Evolutionary conservation across 805 yeast species (phyloP), one percentile per base, ranked within the genome.

Genomic region (Pichia insulana): DNA sequence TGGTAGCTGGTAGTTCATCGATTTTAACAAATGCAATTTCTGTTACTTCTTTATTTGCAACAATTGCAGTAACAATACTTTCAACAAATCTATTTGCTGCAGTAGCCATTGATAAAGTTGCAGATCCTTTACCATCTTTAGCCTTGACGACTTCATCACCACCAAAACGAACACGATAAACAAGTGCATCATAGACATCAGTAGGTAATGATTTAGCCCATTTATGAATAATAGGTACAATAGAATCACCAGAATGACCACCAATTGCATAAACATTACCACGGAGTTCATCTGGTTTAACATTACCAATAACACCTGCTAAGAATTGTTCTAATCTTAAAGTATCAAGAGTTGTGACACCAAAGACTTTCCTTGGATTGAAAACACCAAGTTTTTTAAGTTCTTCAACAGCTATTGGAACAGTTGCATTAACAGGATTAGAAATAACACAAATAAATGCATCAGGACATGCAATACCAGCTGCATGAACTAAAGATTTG

Each of bases 101-200:
- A 55, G 80, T 83, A 9, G 97, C 97, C 97, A 89, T 90, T 26
- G 95, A 84, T 52, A 89, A 72, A 30, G 97, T 89, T 44, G 97
- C 97, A 38, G 96, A 85, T 33, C 97, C 97, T 40, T 80, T 80
- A 50, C 97, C 97, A 55, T 85, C 82, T 70, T 89, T 89, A 43
- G 97, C 97, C 68, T 83, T 72, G 50, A 89, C 97, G 37, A 89
- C 95, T 66, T 90, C 97, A 62, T 89, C 97, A 60, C 97, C 97
- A 39, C 63, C 65, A 55, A 50, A 88, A 71, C 88, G 96, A 64
- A 88, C 85, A 68, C 96, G 81, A 74, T 86, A 76, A 62, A 85
- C 74, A 57, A 87, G 73, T 22, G 71, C 68, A 39, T 76, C 81
- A 58, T 52, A 50, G 16, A 37, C 32, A 25, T 46, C 35, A 10